Evolutionary conservation across 371 early-diverging fungal species (phyloP).

Genomic region (Syncephalastrum sp.): DNA sequence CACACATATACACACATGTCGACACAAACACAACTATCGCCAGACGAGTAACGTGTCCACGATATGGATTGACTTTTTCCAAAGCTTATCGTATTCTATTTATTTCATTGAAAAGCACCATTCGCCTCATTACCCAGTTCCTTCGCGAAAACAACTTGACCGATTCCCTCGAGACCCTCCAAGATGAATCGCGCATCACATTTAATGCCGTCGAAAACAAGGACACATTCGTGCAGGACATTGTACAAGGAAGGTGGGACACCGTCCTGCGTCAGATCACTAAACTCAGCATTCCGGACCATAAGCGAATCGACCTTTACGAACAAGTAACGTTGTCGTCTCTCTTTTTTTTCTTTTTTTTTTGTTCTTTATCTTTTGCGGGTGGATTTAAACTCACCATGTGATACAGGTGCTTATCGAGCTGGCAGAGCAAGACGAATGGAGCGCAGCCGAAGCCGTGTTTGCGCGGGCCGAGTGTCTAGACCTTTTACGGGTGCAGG

Average conservation of each 20-base stretch:
- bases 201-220: constrained; percentile 88
- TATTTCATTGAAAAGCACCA: constrained; percentile 39
- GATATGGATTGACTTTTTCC: too few species aligned
- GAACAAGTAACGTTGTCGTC: constrained; percentile 68
- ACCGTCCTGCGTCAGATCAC: constrained; percentile 70
- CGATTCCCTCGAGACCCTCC: constrained; percentile 71
- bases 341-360: constrained; percentile 3
- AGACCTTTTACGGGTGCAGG: constrained; percentile 66
- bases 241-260: constrained; percentile 86
- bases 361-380: too few species aligned
- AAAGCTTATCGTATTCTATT: neutral
- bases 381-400: neutral
- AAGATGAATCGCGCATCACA: constrained; percentile 78
- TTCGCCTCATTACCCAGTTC: constrained; percentile 88
- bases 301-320: constrained; percentile 80
- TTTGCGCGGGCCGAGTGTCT: constrained; percentile 86
- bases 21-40: too few species aligned
- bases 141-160: constrained; percentile 86
- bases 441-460: constrained; percentile 83
- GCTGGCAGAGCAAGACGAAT: constrained; percentile 65
- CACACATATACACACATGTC: too few species aligned
- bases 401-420: constrained; percentile 73
- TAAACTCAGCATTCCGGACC: constrained; percentile 67
- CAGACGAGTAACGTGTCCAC: too few species aligned
- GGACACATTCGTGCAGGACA: constrained; percentile 71